These are phyloP conservation scores for Cubamyces sp. DNA, from an alignment of 768 basidiomycete genomes.

Conservation along the genomic window DNA sequence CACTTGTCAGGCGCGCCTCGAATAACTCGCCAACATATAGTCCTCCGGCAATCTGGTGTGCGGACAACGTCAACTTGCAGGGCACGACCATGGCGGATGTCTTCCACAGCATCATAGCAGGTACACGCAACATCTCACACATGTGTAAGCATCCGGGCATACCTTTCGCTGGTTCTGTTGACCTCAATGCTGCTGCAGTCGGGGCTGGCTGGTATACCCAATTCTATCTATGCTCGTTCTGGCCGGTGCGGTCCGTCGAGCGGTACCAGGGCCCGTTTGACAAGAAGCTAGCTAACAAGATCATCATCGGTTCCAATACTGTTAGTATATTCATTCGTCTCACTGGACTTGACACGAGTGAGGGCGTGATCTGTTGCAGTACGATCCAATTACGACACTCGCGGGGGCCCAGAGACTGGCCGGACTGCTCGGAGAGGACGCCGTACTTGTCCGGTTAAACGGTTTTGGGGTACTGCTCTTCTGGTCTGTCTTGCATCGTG, in stretches of 20 bases:
- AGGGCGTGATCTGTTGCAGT: not conserved
- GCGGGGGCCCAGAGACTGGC: not conserved
- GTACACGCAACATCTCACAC: not conserved
- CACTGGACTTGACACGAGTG: no score
- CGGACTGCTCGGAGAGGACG: not conserved
- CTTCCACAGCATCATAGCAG: slow-evolving; percentile 4
- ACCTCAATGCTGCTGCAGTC: not conserved
- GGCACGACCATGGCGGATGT: slow-evolving; percentile 2
- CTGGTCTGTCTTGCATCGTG: no score
- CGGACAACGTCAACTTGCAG: not conserved
- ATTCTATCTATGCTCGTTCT: not conserved
- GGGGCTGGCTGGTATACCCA: not conserved
- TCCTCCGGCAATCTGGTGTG: slow-evolving; percentile 4
- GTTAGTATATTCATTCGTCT: not conserved
- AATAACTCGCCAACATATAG: not conserved
- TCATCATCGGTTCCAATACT: not conserved
- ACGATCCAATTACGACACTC: slow-evolving; percentile 3
- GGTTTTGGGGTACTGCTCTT: not conserved
- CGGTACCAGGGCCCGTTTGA: slow-evolving; percentile 9
- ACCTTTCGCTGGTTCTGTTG: not conserved
- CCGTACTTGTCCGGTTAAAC: not conserved
- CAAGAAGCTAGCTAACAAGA: slow-evolving; percentile 1
- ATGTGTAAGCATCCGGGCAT: slow-evolving; percentile 4
- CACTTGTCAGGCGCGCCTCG: not conserved
- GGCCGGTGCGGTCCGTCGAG: slow-evolving; percentile 9